Percentiles rank a stretch among this genome's conserved stretches.
phyloP scores from a whole-genome alignment of 306 rosid species.

The Oemleria cerasiformis region DNA sequence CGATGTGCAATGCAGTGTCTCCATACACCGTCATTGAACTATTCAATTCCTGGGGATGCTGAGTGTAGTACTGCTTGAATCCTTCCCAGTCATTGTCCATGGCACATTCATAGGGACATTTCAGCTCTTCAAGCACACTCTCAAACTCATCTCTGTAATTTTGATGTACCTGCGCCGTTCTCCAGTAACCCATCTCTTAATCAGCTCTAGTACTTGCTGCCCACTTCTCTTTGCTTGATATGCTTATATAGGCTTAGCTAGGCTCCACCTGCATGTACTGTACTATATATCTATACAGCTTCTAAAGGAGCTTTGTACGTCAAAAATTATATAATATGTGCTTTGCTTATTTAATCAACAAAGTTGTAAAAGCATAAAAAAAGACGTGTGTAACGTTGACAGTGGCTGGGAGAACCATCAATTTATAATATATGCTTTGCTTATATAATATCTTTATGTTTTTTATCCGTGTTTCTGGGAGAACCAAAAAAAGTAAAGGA shows the following conservation, averaged over 20 bases:
- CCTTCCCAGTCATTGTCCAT: neutral
- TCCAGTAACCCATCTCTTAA: neutral
- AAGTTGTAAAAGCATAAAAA: too few species aligned
- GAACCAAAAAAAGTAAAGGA: too few species aligned
- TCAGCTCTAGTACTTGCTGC: neutral
- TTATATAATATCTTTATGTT: too few species aligned
- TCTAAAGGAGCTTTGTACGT: too few species aligned
- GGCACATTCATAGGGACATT: neutral
- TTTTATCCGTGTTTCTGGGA: too few species aligned
- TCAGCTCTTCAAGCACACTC: neutral
- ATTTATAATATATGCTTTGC: too few species aligned
- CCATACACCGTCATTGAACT: neutral
- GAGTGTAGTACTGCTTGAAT: neutral
- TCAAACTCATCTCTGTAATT: neutral
- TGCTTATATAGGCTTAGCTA: neutral
- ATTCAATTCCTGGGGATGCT: rapidly evolving
- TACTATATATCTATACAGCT: too few species aligned
- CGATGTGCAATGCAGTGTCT: conserved; percentile 25
- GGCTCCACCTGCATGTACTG: neutral
- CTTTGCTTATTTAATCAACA: too few species aligned
- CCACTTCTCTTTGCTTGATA: too few species aligned
- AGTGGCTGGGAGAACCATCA: too few species aligned
- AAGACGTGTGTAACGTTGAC: too few species aligned
- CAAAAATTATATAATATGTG: too few species aligned
- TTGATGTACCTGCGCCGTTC: neutral